These are phyloP conservation scores for Arachis stenosperma DNA, from an alignment of 306 rosid genomes.

Conservation along the genomic window DNA sequence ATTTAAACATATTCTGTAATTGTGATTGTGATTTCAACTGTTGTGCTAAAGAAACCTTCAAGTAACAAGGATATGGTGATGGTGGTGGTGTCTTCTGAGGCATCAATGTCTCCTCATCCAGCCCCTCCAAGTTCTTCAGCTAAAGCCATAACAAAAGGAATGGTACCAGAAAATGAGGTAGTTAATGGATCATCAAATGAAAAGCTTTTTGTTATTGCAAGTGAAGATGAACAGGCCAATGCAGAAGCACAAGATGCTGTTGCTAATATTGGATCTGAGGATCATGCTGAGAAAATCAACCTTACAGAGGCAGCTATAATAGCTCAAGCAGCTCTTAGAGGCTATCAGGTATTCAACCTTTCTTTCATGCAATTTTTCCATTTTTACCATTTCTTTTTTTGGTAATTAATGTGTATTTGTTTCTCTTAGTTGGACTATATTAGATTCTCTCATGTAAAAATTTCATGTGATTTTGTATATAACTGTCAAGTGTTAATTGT, in stretches of 20 bases:
- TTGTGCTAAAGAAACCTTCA: conserved; percentile 47
- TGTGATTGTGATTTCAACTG: conserved; percentile 34
- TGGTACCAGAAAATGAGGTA: conserved; percentile 36
- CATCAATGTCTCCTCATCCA: conserved; percentile 44
- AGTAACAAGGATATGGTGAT: conserved; percentile 43
- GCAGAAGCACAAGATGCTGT: conserved; percentile 32
- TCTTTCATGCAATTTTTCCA: not conserved
- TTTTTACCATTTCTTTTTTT: too few species aligned
- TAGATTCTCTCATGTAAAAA: too few species aligned
- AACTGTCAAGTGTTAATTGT: too few species aligned
- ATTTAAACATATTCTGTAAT: not conserved
- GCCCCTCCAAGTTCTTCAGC: conserved; percentile 35
- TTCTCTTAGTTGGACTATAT: too few species aligned
- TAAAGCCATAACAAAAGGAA: conserved; percentile 30
- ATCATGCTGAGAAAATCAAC: conserved; percentile 43
- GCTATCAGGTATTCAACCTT: conserved; percentile 51
- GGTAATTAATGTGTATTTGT: too few species aligned
- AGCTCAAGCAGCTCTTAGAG: conserved; percentile 66
- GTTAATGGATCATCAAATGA: too few species aligned
- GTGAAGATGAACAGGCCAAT: conserved; percentile 33
- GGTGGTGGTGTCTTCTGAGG: conserved; percentile 47
- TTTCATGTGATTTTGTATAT: too few species aligned
- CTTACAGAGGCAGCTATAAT: conserved; percentile 51
- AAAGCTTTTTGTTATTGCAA: conserved; percentile 10
- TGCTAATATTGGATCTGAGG: conserved; percentile 35